Base-by-base conservation (phyloP, 176 grass and related monocot genomes). In the Oryza rufipogon region DNA sequence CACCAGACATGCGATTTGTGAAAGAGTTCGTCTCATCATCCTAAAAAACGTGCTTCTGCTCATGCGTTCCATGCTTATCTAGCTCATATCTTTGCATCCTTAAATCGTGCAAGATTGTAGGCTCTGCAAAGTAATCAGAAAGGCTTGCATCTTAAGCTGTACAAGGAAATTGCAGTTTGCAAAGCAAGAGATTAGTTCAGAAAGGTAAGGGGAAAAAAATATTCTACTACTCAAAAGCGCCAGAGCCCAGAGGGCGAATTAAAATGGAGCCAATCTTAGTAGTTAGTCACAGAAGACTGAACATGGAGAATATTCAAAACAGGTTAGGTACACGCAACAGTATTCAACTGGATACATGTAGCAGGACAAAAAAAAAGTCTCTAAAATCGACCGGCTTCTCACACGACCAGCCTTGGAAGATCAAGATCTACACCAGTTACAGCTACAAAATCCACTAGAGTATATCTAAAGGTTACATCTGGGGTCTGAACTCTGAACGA, bases 361-460 rank as follows among this genome's bases (percentile, higher is more conserved):
- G 46, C 60, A 34, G 58, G 68, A 14, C 13, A 52, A 84, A 44
- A 41, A 39, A 44, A 64, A 49, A 20, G n/a, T 44, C 8, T 48
- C 47, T 81, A 25, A 80, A 66, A 78, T 33, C 46, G 41, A 86
- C 67, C 0, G 41, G 26, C 9, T 8, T 19, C 51, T 54, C 70
- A 73, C 66, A 75, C 7, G 46, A 13, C 42, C 73, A 67, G 3
- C 58, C 19, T 52, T 63, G 51, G 36, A 52, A 49, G 73, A 26
- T 73, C 74, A 52, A 49, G 73, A 26, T 73, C 74, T 71, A 87
- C 36, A 79, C n/a, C 60, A 87, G 76, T 73, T 79, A 69, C 69
- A 81, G 45, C 49, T 84, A 69, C 52, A 87, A 76, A 84, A 76
- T 60, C 81, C 76, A 70, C 23, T 42, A 49, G 19, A 77, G 22